Evolutionary conservation across 345 rosid genomes (phyloP).

Genomic region (Raphanus sativus): DNA sequence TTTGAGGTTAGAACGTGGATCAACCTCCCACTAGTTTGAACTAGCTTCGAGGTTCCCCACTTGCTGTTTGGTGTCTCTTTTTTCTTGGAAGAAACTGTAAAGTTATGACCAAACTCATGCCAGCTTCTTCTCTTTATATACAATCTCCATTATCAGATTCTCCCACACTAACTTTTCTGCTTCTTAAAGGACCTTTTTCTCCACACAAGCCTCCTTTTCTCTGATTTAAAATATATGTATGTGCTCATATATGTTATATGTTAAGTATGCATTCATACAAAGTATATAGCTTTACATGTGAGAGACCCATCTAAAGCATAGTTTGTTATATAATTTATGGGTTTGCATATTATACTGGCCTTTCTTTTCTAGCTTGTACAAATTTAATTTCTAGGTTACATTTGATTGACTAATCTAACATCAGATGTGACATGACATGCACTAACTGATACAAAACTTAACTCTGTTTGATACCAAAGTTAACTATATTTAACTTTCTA

Average conservation of each 20-base stretch:
- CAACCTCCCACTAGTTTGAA: slow-evolving; percentile 98
- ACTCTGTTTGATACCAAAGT: background rate
- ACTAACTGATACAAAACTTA: slow-evolving; percentile 8
- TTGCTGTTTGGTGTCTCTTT: slow-evolving; percentile 34
- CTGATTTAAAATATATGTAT: background rate
- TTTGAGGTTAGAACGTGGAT: slow-evolving; percentile 21
- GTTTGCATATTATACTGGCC: slow-evolving; percentile 12
- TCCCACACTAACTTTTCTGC: slow-evolving; percentile 32
- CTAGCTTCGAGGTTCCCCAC: slow-evolving; percentile 88
- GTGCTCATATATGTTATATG: slow-evolving; percentile 14
- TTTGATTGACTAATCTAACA: slow-evolving; percentile 32
- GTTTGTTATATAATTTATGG: background rate
- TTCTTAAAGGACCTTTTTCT: slow-evolving; percentile 31
- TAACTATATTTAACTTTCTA: background rate
- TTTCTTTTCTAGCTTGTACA: slow-evolving; percentile 16
- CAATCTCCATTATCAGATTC: slow-evolving; percentile 37
- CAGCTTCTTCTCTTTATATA: slow-evolving; percentile 37
- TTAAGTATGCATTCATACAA: slow-evolving; percentile 9
- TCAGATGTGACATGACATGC: slow-evolving; percentile 34
- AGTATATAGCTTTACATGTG: slow-evolving; percentile 17
- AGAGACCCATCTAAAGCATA: slow-evolving; percentile 22
- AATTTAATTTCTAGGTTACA: slow-evolving; percentile 5
- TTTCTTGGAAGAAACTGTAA: slow-evolving; percentile 23
- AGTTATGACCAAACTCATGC: slow-evolving; percentile 29
- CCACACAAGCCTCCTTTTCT: slow-evolving; percentile 19